Percentiles rank a stretch among this genome's conserved stretches.
phyloP scores from a whole-genome alignment of 208 protist species.

The Wallacemonas sp. region DNA sequence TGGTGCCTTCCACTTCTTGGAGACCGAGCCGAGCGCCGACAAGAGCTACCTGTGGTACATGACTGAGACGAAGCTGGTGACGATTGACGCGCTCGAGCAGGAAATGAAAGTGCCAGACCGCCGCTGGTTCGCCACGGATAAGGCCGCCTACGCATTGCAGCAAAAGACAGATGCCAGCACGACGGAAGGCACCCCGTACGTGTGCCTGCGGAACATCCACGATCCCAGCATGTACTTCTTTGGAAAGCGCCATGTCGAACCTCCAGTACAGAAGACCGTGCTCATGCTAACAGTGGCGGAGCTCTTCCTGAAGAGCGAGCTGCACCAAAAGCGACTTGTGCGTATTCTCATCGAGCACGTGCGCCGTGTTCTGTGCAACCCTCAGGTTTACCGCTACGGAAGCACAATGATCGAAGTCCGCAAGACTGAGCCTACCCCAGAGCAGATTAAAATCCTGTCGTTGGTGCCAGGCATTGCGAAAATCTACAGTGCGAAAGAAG shows the following conservation, averaged over 20 bases:
- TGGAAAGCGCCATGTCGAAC: slow-evolving; percentile 61
- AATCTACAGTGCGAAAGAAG: slow-evolving; percentile 47
- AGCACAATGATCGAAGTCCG: slow-evolving; percentile 75
- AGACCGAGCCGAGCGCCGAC: slow-evolving; percentile 43
- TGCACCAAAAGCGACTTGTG: slow-evolving; percentile 72
- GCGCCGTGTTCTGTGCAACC: slow-evolving; percentile 64
- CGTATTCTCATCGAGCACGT: slow-evolving; percentile 61
- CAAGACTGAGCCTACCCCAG: slow-evolving; percentile 36
- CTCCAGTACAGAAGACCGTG: slow-evolving; percentile 40
- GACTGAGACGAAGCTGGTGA: slow-evolving; percentile 39
- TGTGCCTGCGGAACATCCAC: slow-evolving; percentile 67
- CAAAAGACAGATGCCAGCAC: slow-evolving; percentile 47
- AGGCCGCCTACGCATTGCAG: slow-evolving; percentile 49
- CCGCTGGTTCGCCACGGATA: slow-evolving; percentile 77
- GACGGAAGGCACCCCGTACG: slow-evolving; percentile 61
- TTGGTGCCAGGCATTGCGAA: slow-evolving; percentile 76
- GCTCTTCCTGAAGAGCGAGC: slow-evolving; percentile 74
- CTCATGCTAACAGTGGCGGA: slow-evolving; percentile 80
- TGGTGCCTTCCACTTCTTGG: slow-evolving; percentile 64
- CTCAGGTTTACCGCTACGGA: slow-evolving; percentile 65
- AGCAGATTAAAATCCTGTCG: slow-evolving; percentile 56
- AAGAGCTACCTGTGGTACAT: slow-evolving; percentile 81
- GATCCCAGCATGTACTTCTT: slow-evolving; percentile 46
- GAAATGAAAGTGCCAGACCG: slow-evolving; percentile 64
- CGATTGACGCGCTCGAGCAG: slow-evolving; percentile 36